These are phyloP conservation scores for Diplocarpon mali DNA, from an alignment of 2,329 filamentous ascomycete genomes.

Conservation along the genomic window DNA sequence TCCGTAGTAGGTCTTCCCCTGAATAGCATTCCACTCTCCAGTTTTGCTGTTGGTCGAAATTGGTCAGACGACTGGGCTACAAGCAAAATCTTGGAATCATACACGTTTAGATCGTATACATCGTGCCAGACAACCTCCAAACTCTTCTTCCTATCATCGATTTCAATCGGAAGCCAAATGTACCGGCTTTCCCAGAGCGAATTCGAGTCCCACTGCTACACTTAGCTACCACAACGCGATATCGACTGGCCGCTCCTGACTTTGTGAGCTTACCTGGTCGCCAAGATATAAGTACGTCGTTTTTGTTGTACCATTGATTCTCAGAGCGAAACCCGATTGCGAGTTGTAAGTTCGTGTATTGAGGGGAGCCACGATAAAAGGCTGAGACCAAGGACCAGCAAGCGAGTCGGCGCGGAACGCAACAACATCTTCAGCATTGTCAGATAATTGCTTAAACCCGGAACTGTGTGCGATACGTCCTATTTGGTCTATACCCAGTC, in stretches of 20 bases:
- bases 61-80: too few relatives aligned
- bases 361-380: constrained; percentile 38
- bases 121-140: constrained; percentile 42
- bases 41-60: constrained; percentile 1
- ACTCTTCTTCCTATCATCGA: constrained; percentile 40
- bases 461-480: constrained; percentile 15
- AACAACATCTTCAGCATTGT: constrained; percentile 35
- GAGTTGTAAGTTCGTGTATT: constrained; percentile 43
- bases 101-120: constrained; percentile 43
- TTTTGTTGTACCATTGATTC: constrained; percentile 36
- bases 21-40: constrained; percentile 28
- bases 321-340: constrained; percentile 39
- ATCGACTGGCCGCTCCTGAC: background rate
- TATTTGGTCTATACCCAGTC: constrained; percentile 52
- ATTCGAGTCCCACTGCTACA: constrained; percentile 42
- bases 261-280: constrained; percentile 2
- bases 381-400: constrained; percentile 42
- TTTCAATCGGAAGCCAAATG: constrained; percentile 43
- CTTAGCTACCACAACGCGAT: constrained; percentile 15
- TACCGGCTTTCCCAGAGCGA: constrained; percentile 46
- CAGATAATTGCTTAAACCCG: background rate
- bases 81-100: constrained; percentile 17
- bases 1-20: constrained; percentile 37
- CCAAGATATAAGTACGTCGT: constrained; percentile 35
- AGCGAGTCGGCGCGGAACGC: constrained; percentile 42